Conservation (phyloP, 2,329 filamentous ascomycete genomes). For the Cryphonectria nitschkei region DNA sequence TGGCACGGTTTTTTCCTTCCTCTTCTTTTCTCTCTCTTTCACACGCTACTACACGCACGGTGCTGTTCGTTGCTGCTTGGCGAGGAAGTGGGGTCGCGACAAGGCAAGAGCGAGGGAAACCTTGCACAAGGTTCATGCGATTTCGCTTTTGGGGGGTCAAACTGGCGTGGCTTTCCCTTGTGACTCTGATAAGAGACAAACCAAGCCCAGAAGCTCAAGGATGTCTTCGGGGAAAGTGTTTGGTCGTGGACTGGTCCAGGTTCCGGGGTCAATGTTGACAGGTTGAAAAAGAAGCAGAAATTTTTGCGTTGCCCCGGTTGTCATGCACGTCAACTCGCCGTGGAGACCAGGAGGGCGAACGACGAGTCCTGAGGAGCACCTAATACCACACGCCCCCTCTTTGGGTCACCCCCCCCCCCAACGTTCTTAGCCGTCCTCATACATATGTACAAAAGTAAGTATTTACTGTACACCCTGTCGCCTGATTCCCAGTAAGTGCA, state of each 20-base stretch:
- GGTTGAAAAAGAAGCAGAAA: conserved; percentile 4
- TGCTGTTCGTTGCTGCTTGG: background rate
- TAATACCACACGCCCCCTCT: background rate
- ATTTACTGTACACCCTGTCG: background rate
- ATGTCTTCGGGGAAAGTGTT: background rate
- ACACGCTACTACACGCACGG: background rate
- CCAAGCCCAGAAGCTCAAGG: background rate
- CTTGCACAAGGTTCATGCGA: conserved; percentile 4
- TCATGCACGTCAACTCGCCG: conserved; percentile 4
- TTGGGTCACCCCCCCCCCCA: background rate
- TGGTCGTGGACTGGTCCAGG: background rate
- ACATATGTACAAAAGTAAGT: background rate
- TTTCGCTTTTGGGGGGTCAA: background rate
- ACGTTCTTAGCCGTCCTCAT: background rate
- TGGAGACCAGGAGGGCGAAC: background rate
- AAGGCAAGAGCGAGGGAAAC: background rate
- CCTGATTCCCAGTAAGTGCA: background rate
- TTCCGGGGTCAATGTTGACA: conserved; percentile 8
- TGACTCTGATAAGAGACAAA: conserved; percentile 4
- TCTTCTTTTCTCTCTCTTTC: background rate
- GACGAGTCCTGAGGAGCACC: background rate
- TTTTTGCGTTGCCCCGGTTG: conserved; percentile 5
- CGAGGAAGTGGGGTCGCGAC: background rate
- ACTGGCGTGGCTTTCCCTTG: background rate
- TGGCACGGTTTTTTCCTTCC: background rate